Conservation (phyloP, 768 basidiomycete genomes). For the Hysterangium stoloniferum region DNA sequence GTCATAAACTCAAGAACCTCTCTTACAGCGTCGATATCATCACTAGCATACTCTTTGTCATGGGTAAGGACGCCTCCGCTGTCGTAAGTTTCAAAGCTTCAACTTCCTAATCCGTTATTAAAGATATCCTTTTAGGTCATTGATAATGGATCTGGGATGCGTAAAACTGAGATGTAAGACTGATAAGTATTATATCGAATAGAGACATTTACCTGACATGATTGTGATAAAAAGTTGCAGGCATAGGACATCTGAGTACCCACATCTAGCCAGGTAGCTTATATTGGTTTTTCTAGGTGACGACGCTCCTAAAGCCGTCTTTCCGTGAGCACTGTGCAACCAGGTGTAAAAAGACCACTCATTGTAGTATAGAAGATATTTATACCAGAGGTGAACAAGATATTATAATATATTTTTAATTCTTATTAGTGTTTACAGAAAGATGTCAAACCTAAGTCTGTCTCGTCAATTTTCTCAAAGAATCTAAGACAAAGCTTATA, state of each 20-base stretch:
- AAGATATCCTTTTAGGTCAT: conserved; percentile 10
- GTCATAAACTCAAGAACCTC: too few species aligned
- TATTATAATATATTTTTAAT: neutral
- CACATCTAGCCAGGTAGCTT: neutral
- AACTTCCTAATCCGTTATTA: too few species aligned
- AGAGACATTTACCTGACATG: neutral
- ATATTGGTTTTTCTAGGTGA: conserved; percentile 8
- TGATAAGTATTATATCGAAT: neutral
- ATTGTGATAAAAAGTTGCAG: conserved; percentile 4
- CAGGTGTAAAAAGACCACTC: neutral
- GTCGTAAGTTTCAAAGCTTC: too few species aligned
- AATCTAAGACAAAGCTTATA: too few species aligned
- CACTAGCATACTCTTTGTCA: too few species aligned
- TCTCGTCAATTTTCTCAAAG: too few species aligned
- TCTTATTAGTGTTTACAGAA: conserved; percentile 10
- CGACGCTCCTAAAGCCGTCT: conserved; percentile 14
- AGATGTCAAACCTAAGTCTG: too few species aligned
- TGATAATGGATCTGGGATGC: conserved; percentile 15
- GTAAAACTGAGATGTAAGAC: conserved; percentile 15
- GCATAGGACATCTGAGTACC: neutral
- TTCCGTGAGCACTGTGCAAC: conserved; percentile 9
- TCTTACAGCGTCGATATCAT: too few species aligned
- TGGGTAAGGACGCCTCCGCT: too few species aligned
- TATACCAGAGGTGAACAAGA: conserved; percentile 32
- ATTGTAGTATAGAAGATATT: conserved; percentile 37